Evolutionary conservation across 805 yeast genomes (phyloP).

Genomic region (Saturnispora quitensis): DNA sequence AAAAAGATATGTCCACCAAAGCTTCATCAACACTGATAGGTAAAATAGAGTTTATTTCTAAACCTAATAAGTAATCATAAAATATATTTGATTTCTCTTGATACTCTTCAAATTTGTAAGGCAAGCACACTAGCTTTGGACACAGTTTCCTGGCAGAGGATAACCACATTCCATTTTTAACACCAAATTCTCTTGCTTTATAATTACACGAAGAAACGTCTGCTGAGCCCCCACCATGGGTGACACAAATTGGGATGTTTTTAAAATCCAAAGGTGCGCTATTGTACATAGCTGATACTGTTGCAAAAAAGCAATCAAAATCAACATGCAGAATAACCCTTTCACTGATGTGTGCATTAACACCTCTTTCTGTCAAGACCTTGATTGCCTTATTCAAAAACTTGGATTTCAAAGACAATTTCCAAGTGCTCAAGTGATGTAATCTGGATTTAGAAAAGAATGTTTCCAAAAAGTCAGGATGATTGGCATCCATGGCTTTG

Average conservation of each 20-base stretch:
- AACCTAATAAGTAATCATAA: constrained; percentile 46
- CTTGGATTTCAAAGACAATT: constrained; percentile 55
- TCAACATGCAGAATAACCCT: constrained; percentile 66
- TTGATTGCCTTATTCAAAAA: constrained; percentile 43
- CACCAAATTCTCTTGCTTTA: constrained; percentile 69
- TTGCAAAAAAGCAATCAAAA: constrained; percentile 89
- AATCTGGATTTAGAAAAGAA: constrained; percentile 77
- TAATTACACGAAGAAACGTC: constrained; percentile 93
- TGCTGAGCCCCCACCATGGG: constrained; percentile 51
- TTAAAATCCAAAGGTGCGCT: constrained; percentile 42
- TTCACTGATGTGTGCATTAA: background rate
- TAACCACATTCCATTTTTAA: constrained; percentile 88
- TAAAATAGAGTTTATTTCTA: constrained; percentile 42
- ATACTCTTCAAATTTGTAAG: constrained; percentile 68
- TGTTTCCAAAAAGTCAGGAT: constrained; percentile 62
- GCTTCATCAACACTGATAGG: constrained; percentile 95
- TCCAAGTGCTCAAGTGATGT: constrained; percentile 87
- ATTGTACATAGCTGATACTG: constrained; percentile 58
- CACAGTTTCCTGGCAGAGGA: constrained; percentile 54
- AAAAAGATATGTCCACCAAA: constrained; percentile 48
- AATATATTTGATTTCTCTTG: constrained; percentile 55
- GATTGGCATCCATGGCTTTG: constrained; percentile 45
- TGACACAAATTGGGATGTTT: constrained; percentile 50
- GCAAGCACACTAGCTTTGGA: constrained; percentile 49
- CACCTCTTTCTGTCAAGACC: constrained; percentile 10